Conservation (phyloP, 371 early-diverging fungal species). For the Mortierella sp. region DNA sequence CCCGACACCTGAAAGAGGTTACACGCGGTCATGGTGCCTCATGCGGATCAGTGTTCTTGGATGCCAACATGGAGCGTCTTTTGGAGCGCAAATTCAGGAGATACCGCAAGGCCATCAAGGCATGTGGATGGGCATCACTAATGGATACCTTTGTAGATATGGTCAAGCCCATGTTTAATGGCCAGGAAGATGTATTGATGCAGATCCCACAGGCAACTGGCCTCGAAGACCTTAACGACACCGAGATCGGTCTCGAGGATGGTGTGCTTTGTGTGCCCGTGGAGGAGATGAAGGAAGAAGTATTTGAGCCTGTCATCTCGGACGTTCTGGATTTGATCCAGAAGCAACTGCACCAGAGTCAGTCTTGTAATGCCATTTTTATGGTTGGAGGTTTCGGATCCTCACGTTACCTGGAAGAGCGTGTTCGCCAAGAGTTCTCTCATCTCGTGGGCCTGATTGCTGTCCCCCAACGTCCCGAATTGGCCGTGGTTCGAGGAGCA, state of each 20-base stretch:
- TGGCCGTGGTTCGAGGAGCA: slow-evolving; percentile 60
- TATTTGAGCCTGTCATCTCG: slow-evolving; percentile 74
- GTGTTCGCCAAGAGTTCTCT: slow-evolving; percentile 56
- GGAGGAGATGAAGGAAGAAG: slow-evolving; percentile 58
- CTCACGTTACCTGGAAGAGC: slow-evolving; percentile 59
- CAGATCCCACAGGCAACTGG: slow-evolving; percentile 64
- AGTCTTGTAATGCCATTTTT: slow-evolving; percentile 60
- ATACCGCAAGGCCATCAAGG: slow-evolving; percentile 63
- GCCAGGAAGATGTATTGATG: slow-evolving; percentile 64
- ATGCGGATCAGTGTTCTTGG: slow-evolving; percentile 69
- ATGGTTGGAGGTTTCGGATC: slow-evolving; percentile 68
- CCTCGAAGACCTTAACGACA: slow-evolving; percentile 63
- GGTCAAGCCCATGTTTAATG: slow-evolving; percentile 70
- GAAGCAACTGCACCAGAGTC: slow-evolving; percentile 65
- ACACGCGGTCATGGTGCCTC: slow-evolving; percentile 71
- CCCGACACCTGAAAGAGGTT: slow-evolving; percentile 61
- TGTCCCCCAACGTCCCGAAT: slow-evolving; percentile 52
- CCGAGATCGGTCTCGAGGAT: slow-evolving; percentile 65
- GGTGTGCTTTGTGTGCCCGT: slow-evolving; percentile 62
- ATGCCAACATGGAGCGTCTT: slow-evolving; percentile 67
- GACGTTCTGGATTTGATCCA: slow-evolving; percentile 70
- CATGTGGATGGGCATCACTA: slow-evolving; percentile 67
- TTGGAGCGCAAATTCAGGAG: slow-evolving; percentile 64
- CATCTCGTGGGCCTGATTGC: slow-evolving; percentile 40
- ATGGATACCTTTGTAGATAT: slow-evolving; percentile 68